Base-by-base conservation (phyloP, 352 stramenopile genomes). In the Globisporangium nagaii region DNA sequence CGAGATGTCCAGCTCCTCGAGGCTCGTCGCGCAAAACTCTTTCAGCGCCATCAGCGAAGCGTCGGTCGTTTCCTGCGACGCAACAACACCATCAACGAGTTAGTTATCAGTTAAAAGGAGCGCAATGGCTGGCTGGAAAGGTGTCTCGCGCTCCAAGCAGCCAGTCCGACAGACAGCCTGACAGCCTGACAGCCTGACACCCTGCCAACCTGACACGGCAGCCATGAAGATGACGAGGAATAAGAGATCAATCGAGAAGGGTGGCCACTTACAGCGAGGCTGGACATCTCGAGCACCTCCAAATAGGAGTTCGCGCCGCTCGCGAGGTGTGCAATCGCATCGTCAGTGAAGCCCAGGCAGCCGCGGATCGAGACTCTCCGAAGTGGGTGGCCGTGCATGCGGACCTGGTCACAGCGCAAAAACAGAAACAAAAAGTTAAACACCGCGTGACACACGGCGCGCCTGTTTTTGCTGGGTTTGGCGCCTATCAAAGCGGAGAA, bases 281-380 rank as follows among this genome's bases (percentile, higher is more conserved):
- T 93, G 1, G 83, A 90, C 66, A 93, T 86, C 55, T 88, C 69
- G 6, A 93, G 60, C 2, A 58, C 53, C 62, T 88, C 61, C 4
- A 93, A 56, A 44, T 79, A 88, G 36, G 63, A 50, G 11, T 78
- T 80, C 0, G 78, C 74, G 0, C 79, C 79, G 37, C 80, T 64
- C 1, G 76, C 74, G 19, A 93, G 59, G 52, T 86, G 75, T 20
- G 81, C 58, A 32, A 93, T 63, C 7, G 70, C 75, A 3, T 60
- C 42, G 32, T 93, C 82, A 2, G 71, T 88, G 32, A 93, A 44
- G 0, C 62, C 67, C 19, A 86, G 53, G 55, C 83, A 93, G 17
- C 78, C 73, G 3, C 79, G 72, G 51, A 93, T 79, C 8, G 66
- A 72, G 22, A 93, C 74, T 15, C 57, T 63, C 11, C 62, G 65